Percentiles rank a stretch among this genome's conserved stretches.
Conservation (phyloP, 768 basidiomycete species). For the Serendipita indica region DNA sequence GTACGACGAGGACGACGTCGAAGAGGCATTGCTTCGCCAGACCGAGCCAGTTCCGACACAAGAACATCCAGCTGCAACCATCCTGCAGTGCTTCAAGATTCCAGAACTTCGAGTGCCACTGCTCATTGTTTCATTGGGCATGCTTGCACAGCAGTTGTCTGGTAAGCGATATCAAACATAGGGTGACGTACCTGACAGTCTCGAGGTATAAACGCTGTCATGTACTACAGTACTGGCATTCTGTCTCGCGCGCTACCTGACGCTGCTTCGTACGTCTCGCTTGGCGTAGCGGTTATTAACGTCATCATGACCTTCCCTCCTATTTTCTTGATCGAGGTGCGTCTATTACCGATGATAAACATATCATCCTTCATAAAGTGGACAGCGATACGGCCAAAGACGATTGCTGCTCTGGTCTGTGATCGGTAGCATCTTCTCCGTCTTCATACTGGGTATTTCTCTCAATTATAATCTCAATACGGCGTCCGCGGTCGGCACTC, state of each 20-base stretch:
- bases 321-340: slow-evolving; percentile 72
- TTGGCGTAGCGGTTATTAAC: slow-evolving; percentile 76
- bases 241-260: slow-evolving; percentile 66
- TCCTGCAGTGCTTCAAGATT: slow-evolving; percentile 1
- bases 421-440: slow-evolving; percentile 47
- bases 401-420: slow-evolving; percentile 53
- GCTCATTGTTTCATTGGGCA: slow-evolving; percentile 49
- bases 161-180: slow-evolving; percentile 27
- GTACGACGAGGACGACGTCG: slow-evolving; percentile 10
- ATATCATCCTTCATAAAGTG: not conserved
- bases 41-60: slow-evolving; percentile 7
- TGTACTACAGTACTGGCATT: slow-evolving; percentile 87
- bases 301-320: slow-evolving; percentile 56
- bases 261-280: slow-evolving; percentile 63
- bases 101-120: slow-evolving; percentile 38
- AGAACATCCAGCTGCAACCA: not conserved
- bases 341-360: slow-evolving; percentile 13
- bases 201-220: slow-evolving; percentile 29
- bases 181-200: not conserved
- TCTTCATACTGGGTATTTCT: slow-evolving; percentile 53
- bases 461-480: slow-evolving; percentile 44
- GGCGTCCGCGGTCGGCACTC: slow-evolving; percentile 57
- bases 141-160: slow-evolving; percentile 68
- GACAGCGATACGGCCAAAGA: slow-evolving; percentile 60
- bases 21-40: not conserved